phyloP scores from a whole-genome alignment of 768 basidiomycete species.

The Phanerochaete carnosa region DNA sequence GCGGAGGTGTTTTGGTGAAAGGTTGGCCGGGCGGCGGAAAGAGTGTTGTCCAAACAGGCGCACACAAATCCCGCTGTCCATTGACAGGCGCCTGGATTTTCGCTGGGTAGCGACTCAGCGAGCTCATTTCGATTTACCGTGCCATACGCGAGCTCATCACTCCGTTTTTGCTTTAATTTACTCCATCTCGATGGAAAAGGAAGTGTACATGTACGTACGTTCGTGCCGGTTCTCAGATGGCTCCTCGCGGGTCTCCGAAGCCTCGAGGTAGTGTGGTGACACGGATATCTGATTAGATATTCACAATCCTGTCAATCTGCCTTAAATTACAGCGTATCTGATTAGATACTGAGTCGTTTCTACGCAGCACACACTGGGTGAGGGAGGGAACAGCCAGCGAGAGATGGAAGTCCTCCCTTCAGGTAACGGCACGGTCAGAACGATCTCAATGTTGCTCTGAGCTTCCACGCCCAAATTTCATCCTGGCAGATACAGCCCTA shows the following conservation, averaged over 20 bases:
- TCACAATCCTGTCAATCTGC: background rate
- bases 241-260: too few relatives aligned
- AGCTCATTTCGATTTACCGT: too few relatives aligned
- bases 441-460: background rate
- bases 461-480: background rate
- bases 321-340: background rate
- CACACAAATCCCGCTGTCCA: background rate
- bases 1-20: background rate
- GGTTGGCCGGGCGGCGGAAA: background rate
- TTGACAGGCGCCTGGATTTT: background rate
- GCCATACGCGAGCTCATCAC: too few relatives aligned
- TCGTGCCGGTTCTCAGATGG: too few relatives aligned
- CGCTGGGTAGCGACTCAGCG: background rate
- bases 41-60: background rate
- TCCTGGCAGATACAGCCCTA: background rate
- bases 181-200: too few relatives aligned
- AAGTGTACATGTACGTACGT: too few relatives aligned
- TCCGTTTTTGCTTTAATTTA: too few relatives aligned
- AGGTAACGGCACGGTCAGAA: background rate
- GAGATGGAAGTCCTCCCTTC: background rate
- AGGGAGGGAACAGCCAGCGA: background rate
- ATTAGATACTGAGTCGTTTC: background rate
- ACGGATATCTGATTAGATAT: constrained; percentile 1
- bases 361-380: background rate
- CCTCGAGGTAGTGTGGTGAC: background rate